These are phyloP conservation scores for Diplocarpon rosae DNA, from an alignment of 2,329 filamentous ascomycete species.

Conservation along the genomic window DNA sequence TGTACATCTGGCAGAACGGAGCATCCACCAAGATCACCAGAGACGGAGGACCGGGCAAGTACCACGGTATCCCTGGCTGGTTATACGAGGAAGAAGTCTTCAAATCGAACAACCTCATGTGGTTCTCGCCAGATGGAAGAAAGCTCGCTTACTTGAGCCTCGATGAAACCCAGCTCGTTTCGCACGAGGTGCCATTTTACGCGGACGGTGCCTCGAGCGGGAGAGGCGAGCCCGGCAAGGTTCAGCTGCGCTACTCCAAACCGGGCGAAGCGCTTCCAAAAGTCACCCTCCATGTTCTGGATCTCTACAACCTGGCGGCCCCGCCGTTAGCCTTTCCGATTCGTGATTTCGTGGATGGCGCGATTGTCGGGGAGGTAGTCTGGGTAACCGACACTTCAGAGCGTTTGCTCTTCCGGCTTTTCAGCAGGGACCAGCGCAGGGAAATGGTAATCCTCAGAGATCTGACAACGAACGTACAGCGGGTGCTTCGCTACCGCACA, in stretches of 20 bases:
- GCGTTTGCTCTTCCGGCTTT: conserved; percentile 53
- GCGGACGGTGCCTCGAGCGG: conserved; percentile 47
- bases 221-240: conserved; percentile 48
- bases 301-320: conserved; percentile 34
- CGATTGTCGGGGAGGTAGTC: conserved; percentile 55
- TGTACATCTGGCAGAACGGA: conserved; percentile 47
- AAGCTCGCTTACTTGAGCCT: conserved; percentile 45
- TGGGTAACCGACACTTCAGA: conserved; percentile 53
- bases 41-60: conserved; percentile 49
- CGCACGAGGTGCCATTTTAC: conserved; percentile 56
- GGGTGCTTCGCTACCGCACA: conserved; percentile 35
- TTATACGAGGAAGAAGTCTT: conserved; percentile 51
- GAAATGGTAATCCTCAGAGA: conserved; percentile 53
- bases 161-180: conserved; percentile 48
- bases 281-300: conserved; percentile 47
- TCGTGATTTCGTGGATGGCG: conserved; percentile 48
- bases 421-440: conserved; percentile 56
- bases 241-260: conserved; percentile 58
- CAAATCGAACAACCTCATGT: conserved; percentile 38
- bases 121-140: conserved; percentile 46
- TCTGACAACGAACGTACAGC: conserved; percentile 27
- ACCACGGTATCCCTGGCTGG: conserved; percentile 56
- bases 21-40: conserved; percentile 39
- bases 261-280: conserved; percentile 58
- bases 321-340: conserved; percentile 37